A percentile compares a stretch with the other conserved stretches of the same genome.
phyloP scores from a whole-genome alignment of 2,329 filamentous ascomycete genomes.

The Claviceps sp. region DNA sequence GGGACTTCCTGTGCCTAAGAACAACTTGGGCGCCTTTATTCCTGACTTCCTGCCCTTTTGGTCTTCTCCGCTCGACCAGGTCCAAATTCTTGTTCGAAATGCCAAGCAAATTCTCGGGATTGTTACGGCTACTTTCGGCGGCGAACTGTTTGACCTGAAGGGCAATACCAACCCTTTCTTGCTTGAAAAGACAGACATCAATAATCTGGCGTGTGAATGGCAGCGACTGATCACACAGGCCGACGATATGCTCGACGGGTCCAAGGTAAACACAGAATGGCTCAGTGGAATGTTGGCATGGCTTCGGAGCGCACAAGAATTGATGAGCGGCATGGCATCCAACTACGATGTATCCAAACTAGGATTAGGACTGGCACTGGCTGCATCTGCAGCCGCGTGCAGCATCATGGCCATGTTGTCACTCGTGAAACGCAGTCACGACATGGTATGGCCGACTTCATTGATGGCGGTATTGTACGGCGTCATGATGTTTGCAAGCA shows the following conservation, averaged over 20 bases:
- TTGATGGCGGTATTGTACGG: conserved; percentile 43
- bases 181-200: conserved; percentile 26
- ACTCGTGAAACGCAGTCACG: conserved; percentile 4
- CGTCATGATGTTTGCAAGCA: conserved; percentile 93
- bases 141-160: conserved; percentile 26
- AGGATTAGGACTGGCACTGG: conserved; percentile 27
- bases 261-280: conserved; percentile 24
- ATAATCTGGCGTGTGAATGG: conserved; percentile 60
- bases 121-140: conserved; percentile 56
- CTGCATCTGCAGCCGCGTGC: conserved; percentile 18
- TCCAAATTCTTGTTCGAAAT: conserved; percentile 63
- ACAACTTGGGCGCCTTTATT: conserved; percentile 82
- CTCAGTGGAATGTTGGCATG: conserved; percentile 41
- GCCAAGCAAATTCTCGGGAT: conserved; percentile 68
- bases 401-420: conserved; percentile 7
- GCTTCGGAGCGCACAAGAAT: conserved; percentile 56
- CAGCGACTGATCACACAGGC: conserved; percentile 17
- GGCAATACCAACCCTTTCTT: conserved; percentile 23
- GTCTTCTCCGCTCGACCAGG: conserved; percentile 37
- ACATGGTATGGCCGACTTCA: conserved; percentile 37
- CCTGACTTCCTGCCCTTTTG: conserved; percentile 67
- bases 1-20: conserved; percentile 76
- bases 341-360: conserved; percentile 70
- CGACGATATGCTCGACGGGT: conserved; percentile 8
- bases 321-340: conserved; percentile 82